Evolutionary conservation across 2,329 filamentous ascomycete genomes (phyloP).

Genomic region (Aphanocladium album): DNA sequence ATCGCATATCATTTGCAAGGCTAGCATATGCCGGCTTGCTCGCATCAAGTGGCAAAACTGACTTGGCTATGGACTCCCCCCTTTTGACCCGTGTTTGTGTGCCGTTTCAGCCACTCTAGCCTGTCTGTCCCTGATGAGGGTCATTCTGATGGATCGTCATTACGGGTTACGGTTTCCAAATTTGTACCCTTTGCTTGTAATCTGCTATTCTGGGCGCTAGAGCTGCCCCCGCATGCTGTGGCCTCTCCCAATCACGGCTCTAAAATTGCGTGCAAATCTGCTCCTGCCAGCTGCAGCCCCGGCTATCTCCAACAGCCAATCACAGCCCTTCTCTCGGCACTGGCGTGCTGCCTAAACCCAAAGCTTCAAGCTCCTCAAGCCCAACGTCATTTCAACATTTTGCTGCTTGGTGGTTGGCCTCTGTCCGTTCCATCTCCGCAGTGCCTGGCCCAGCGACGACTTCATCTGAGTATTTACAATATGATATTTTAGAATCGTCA

Average conservation of each 20-base stretch:
- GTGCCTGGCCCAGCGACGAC: background rate
- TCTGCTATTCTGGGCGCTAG: background rate
- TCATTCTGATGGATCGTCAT: background rate
- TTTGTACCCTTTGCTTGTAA: too few relatives aligned
- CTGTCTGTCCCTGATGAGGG: background rate
- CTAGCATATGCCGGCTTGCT: background rate
- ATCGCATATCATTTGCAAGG: background rate
- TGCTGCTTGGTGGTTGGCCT: background rate
- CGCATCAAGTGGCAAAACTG: background rate
- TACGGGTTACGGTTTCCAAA: background rate
- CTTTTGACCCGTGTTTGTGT: background rate
- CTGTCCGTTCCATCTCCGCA: background rate
- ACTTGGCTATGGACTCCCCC: background rate
- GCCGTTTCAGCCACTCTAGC: constrained; percentile 3
- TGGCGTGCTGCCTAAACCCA: background rate
- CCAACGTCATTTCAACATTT: constrained; percentile 12
- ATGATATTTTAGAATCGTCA: constrained; percentile 1
- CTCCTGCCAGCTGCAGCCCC: background rate
- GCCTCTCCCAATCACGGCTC: background rate
- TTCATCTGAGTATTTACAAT: background rate
- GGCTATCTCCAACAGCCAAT: background rate
- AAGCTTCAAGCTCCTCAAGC: constrained; percentile 1
- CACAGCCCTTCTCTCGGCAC: background rate
- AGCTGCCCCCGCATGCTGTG: background rate
- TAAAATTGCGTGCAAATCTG: background rate